These are phyloP conservation scores for Tagetes erecta DNA, from an alignment of 129 eudicot genomes.

Conservation along the genomic window DNA sequence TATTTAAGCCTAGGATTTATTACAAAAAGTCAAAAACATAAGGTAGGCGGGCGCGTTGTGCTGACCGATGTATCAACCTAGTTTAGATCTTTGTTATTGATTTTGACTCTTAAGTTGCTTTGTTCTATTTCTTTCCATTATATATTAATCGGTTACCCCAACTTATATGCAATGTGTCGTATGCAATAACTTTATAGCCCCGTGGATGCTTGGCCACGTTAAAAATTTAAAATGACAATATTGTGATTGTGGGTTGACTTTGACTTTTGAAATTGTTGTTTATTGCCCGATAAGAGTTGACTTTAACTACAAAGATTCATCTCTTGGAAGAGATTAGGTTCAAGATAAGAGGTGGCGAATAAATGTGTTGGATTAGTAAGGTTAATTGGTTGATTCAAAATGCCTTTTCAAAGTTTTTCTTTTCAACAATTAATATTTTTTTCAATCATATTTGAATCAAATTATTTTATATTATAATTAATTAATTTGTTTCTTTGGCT, in stretches of 20 bases:
- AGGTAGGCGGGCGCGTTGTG: too few species aligned
- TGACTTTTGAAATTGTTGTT: not conserved
- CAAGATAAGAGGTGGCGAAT: not conserved
- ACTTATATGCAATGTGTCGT: not conserved
- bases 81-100: not conserved
- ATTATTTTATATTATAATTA: not conserved
- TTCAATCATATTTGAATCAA: too few species aligned
- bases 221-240: not conserved
- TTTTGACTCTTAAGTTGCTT: not conserved
- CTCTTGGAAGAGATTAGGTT: not conserved
- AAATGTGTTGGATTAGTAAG: not conserved
- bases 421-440: too few species aligned
- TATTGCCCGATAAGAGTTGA: slow-evolving; percentile 1
- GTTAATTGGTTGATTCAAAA: not conserved
- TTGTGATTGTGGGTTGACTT: slow-evolving; percentile 5
- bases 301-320: not conserved
- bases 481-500: not conserved
- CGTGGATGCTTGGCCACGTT: slow-evolving; percentile 1
- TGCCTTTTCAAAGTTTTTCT: too few species aligned
- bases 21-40: too few species aligned
- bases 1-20: too few species aligned
- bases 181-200: not conserved
- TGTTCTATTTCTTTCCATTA: not conserved
- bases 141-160: not conserved
- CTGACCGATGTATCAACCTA: too few species aligned